A percentile compares a stretch with the other conserved stretches of the same genome.
Conservation (phyloP, 176 grass and related monocot genomes). For the Areca catechu region DNA sequence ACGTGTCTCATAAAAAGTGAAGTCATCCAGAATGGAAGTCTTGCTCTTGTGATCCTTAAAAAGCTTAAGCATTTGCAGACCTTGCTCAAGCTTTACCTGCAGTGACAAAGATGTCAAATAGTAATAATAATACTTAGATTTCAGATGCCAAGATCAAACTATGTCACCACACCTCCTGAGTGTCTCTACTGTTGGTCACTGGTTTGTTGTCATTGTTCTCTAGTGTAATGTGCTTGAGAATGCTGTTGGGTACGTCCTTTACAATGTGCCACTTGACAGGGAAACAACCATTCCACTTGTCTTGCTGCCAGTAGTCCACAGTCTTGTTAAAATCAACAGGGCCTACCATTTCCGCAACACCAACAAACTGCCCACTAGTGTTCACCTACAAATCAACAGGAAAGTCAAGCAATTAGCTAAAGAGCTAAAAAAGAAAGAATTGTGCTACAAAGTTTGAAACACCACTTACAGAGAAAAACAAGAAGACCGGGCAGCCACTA, state of each 20-base stretch:
- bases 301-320: slow-evolving; percentile 10
- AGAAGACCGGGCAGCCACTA: neutral
- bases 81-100: slow-evolving; percentile 5
- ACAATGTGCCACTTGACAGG: slow-evolving; percentile 14
- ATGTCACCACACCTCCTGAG: neutral
- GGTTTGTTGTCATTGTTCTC: slow-evolving; percentile 16
- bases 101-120: neutral
- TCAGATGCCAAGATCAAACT: neutral
- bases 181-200: slow-evolving; percentile 15
- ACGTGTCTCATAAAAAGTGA: slow-evolving; percentile 1
- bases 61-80: slow-evolving; percentile 5
- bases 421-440: no score
- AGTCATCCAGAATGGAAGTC: slow-evolving; percentile 5
- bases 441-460: neutral
- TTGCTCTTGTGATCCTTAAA: neutral
- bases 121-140: neutral
- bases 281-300: slow-evolving; percentile 8
- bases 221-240: slow-evolving; percentile 7
- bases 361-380: slow-evolving; percentile 9
- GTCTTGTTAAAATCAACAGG: slow-evolving; percentile 9
- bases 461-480: slow-evolving; percentile 3
- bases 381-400: slow-evolving; percentile 1
- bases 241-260: slow-evolving; percentile 12
- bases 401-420: neutral
- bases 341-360: slow-evolving; percentile 14